Evolutionary conservation across 345 rosid genomes (phyloP).

Genomic region (Syzygium aromaticum): DNA sequence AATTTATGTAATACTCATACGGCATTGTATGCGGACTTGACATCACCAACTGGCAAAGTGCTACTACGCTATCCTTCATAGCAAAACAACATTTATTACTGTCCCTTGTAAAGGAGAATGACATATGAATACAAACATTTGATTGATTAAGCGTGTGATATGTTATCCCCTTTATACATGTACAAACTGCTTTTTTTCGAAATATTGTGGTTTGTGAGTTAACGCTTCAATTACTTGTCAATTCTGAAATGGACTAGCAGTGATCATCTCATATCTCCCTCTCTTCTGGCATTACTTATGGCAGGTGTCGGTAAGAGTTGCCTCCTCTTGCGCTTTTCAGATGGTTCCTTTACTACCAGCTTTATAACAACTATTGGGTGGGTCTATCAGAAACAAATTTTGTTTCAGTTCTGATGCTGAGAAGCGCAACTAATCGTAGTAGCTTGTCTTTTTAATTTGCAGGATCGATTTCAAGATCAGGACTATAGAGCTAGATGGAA

Average conservation of each 20-base stretch:
- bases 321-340: conserved; percentile 65
- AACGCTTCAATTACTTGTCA: neutral
- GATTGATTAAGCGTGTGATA: neutral
- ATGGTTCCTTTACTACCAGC: conserved; percentile 74
- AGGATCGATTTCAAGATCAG: conserved; percentile 97
- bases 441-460: conserved; percentile 6
- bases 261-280: neutral
- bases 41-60: neutral
- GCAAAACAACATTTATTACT: neutral
- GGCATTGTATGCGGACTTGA: neutral
- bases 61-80: neutral
- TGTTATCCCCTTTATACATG: neutral
- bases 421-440: neutral
- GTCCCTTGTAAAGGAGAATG: neutral
- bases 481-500: conserved; percentile 93
- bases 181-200: neutral
- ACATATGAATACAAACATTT: neutral
- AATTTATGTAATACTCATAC: neutral
- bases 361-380: conserved; percentile 71
- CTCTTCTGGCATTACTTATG: neutral
- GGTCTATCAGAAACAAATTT: conserved; percentile 1
- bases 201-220: neutral
- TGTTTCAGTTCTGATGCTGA: neutral
- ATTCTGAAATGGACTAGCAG: neutral
- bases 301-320: conserved; percentile 87